Evolutionary conservation across 192 early-diverging fungal species (phyloP), one percentile per base, ranked within the genome.

Genomic region (Entophlyctis luteolus): DNA sequence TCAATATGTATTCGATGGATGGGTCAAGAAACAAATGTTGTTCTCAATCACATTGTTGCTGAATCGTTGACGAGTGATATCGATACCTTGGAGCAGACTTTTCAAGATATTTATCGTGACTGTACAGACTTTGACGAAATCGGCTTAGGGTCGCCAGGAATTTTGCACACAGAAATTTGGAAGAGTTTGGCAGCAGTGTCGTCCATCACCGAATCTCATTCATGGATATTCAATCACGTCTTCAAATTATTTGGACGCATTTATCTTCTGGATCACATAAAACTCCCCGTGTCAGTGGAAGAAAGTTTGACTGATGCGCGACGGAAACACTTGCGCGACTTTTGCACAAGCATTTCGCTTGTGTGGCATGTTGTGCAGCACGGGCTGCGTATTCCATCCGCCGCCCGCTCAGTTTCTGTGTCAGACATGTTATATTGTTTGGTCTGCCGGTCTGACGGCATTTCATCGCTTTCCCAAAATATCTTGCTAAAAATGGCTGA

Each of bases 291-390:
- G 31, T 6, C 5, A 20, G 32, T 29, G 48, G 29, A 22, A 38
- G 53, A 6, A 0, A 36, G 16, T 36, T 55, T n/a, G 49, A 55
- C 18, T n/a, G 52, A 4, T 25, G 20, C 5, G 38, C 65, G 55
- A 31, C 22, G 20, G 20, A 38, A 34, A 1, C 46, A 55, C 45
- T 28, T 54, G 32, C 20, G 32, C 3, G 29, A 10, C 8, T 67
- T 67, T 42, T 55, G 55, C 55, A 33, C 5, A 38, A 53, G 35
- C 4, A 5, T 67, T 49, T 47, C 31, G 8, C 6, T 35, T 3
- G 65, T 67, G n/a, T 67, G 65, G 65, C 25, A 45, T 54, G 65
- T 63, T 25, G 60, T 63, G 39, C 60, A 63, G 48, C 47, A 31
- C 18, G n/a, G 25, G 28, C 22, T 63, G n/a, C 31, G 42, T n/a